Evolutionary conservation across 306 rosid genomes (phyloP), one percentile per base, ranked within the genome.

Genomic region (Betula pendula): DNA sequence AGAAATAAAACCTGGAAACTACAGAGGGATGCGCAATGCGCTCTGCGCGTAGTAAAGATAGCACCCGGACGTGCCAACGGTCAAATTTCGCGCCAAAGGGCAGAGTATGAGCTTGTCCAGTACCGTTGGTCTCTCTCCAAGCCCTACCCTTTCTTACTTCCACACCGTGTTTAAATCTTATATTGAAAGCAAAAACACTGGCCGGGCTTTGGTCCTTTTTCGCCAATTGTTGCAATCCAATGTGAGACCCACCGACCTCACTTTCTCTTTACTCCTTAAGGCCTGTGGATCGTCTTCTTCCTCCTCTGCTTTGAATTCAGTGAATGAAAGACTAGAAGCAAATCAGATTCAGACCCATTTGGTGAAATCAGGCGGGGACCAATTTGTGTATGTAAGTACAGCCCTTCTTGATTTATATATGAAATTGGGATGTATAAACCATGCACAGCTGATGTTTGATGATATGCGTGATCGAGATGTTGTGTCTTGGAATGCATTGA

Each of bases 401-500:
- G 90, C 91, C 79, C 83, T 89, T 48, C 73, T 89, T 15, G 91
- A 88, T 55, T 49, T 82, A 7, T 85, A 62, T 59, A 75, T 80
- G 91, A 91, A 91, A 79, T 77, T 85, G 60, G 92, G 96, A 42
- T 77, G 83, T 45, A 50, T 77, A 3, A 38, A 50, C 31, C 22
- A 52, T 76, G 96, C 96, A 35, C 93, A 38, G 71, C 74, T 42
- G 45, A 6, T 86, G 90, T 90, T 93, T 42, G 98, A 90, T 66
- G 83, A 84, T 75, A 84, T 93, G 88, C 50, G 74, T 76, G 82
- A n/a, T 0, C 82, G 84, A 87, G 97, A 90, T 81, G 84, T 71
- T 19, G 89, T 89, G 27, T 83, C 94, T 15, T 93, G 98, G 94
- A 93, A 93, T 33, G 94, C 89, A 2, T 80, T 93, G 85, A 88